Conservation (phyloP, 352 stramenopile genomes). For the Phytopythium sindhum region DNA sequence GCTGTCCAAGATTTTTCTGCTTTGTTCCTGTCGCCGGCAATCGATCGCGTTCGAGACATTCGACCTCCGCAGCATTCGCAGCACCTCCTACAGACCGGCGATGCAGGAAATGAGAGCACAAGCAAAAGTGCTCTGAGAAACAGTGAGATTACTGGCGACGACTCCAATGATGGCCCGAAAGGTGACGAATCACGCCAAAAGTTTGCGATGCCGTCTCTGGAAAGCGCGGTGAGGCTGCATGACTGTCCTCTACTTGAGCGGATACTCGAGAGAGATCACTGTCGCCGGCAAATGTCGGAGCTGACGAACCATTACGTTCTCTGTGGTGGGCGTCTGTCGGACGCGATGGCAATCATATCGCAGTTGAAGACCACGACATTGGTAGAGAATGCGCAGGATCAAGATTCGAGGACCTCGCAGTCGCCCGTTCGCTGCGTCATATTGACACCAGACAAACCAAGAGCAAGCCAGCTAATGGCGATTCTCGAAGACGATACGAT, state of each 20-base stretch:
- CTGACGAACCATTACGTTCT: constrained; percentile 32
- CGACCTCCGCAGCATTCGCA: no score
- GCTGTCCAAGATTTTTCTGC: constrained; percentile 20
- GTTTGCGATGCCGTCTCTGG: not conserved
- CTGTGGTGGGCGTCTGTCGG: constrained; percentile 2
- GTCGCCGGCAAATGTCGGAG: not conserved
- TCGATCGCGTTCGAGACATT: no score
- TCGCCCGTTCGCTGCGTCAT: constrained; percentile 10
- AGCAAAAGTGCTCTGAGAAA: no score
- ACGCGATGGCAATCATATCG: not conserved
- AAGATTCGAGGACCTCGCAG: not conserved
- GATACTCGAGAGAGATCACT: not conserved
- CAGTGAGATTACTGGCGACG: no score
- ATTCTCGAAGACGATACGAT: constrained; percentile 6
- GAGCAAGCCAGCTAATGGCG: constrained; percentile 18
- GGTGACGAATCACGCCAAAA: no score
- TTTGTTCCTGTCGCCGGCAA: no score
- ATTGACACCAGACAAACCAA: constrained; percentile 21
- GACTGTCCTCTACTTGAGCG: not conserved
- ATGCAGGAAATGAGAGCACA: no score
- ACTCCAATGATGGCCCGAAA: no score
- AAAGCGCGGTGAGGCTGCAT: not conserved
- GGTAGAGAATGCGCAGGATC: not conserved
- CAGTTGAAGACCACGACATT: not conserved
- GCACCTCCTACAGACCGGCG: no score